These are phyloP conservation scores for Ambrosia artemisiifolia DNA, from an alignment of 129 eudicot species.

Conservation along the genomic window DNA sequence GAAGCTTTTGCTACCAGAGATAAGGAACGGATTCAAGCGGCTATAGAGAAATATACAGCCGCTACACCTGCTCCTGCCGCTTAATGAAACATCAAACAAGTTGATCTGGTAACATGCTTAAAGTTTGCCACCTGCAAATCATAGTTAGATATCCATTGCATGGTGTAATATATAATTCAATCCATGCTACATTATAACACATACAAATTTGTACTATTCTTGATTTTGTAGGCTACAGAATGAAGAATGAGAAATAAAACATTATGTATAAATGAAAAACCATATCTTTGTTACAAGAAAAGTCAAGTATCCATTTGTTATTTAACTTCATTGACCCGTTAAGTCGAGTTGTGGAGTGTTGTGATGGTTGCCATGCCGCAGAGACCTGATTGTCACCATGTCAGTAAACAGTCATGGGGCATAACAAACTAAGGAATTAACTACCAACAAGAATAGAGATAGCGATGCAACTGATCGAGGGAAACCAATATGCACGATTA, in stretches of 20 bases:
- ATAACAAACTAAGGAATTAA: constrained; percentile 15
- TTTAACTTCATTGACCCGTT: not conserved
- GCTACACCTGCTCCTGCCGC: constrained; percentile 32
- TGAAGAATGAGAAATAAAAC: not conserved
- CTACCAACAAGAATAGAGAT: constrained; percentile 4
- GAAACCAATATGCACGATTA: not conserved
- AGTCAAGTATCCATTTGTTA: not conserved
- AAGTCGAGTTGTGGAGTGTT: not conserved
- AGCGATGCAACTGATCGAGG: too few relatives aligned
- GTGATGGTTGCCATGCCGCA: too few relatives aligned
- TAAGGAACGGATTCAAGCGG: constrained; percentile 64
- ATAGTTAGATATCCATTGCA: constrained; percentile 20
- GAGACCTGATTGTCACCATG: too few relatives aligned
- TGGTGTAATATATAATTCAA: constrained; percentile 21
- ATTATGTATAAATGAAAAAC: not conserved
- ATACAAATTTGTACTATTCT: not conserved
- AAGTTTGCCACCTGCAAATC: constrained; percentile 17
- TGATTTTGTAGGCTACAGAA: constrained; percentile 13
- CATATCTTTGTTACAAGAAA: constrained; percentile 4
- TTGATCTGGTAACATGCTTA: constrained; percentile 22
- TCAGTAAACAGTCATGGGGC: too few relatives aligned
- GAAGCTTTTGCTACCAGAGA: constrained; percentile 93
- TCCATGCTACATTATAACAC: constrained; percentile 18
- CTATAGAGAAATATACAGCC: constrained; percentile 64
- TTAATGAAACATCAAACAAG: constrained; percentile 43